Base-by-base conservation (phyloP, 2,329 filamentous ascomycete species). In the Sclerotinia glacialis region DNA sequence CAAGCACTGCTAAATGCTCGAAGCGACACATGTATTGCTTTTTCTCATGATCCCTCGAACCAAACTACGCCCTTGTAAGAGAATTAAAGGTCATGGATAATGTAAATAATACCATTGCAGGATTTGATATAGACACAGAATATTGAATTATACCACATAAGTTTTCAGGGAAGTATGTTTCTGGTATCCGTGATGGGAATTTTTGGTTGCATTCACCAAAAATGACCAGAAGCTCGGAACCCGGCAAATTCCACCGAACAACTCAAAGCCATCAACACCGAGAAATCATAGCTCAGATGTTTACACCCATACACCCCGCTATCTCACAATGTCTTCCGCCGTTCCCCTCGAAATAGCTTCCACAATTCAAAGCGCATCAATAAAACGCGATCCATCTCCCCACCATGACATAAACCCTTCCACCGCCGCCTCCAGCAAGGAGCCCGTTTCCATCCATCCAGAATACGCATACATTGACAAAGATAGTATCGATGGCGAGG, bases 391-490 rank as follows among this genome's bases (percentile, higher is more conserved):
- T 63, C 93, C 93, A 0, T 91, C 90, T 49, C 83, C 88, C 6
- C 78, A 76, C 59, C 89, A 91, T 80, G 93, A 97, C 79, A 76
- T 92, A 74, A 93, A 93, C 76, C 92, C 92, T 12, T 87, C 90
- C 47, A 94, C 92, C 26, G 83, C 90, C 62, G 86, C 89, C 62
- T 90, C 89, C 59, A 80, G 81, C 70, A 90, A 87, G 78, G 78
- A 84, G 70, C 89, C 88, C 46, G 86, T 90, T 42, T 79, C 79
- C 68, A 77, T 78, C 68, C 70, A 54, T 71, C 76, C 54, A 72
- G 71, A 73, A 21, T 74, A 74, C 59, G 70, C 72, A 26, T 76
- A 76, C 60, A 78, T 80, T 61, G 76, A 78, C 34, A 80, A 81
- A 34, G 74, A 77, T 26, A 71, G 70, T 67, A 77, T 69, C 31